Conservation (phyloP, 805 yeast genomes). For the Yamadazyma paraphyllophila region DNA sequence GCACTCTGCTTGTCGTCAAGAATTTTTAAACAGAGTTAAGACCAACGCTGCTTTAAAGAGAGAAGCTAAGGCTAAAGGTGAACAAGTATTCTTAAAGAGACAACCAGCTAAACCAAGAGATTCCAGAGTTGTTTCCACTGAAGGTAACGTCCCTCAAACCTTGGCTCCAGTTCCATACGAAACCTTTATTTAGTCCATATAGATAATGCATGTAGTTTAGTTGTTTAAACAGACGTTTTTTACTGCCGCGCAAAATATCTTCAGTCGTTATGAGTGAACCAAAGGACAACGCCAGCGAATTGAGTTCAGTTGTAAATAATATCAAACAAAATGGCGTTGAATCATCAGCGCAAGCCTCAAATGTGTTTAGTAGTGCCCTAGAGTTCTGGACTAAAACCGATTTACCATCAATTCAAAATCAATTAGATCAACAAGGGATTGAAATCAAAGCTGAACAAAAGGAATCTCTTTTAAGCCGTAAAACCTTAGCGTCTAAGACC, state of each 20-base stretch:
- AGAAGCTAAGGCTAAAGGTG: constrained; percentile 95
- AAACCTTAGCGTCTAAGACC: constrained; percentile 78
- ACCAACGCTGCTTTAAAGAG: constrained; percentile 87
- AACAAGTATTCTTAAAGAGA: constrained; percentile 90
- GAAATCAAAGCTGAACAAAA: constrained; percentile 71
- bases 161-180: constrained; percentile 99
- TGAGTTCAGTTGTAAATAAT: not conserved
- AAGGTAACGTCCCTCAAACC: constrained; percentile 87
- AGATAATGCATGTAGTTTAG: constrained; percentile 10
- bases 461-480: constrained; percentile 65
- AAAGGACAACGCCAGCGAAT: not conserved
- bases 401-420: constrained; percentile 65
- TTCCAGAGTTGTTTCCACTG: constrained; percentile 79
- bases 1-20: constrained; percentile 99
- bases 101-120: constrained; percentile 98
- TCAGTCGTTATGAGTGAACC: not conserved
- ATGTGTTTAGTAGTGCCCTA: constrained; percentile 54
- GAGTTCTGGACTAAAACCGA: constrained; percentile 75
- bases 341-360: constrained; percentile 11
- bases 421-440: constrained; percentile 71
- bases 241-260: not conserved
- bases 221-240: not conserved
- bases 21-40: constrained; percentile 98
- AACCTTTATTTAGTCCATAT: constrained; percentile 81
- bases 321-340: not conserved